phyloP scores from a whole-genome alignment of 202 grass and related monocot species.

The Zoysia matrella region DNA sequence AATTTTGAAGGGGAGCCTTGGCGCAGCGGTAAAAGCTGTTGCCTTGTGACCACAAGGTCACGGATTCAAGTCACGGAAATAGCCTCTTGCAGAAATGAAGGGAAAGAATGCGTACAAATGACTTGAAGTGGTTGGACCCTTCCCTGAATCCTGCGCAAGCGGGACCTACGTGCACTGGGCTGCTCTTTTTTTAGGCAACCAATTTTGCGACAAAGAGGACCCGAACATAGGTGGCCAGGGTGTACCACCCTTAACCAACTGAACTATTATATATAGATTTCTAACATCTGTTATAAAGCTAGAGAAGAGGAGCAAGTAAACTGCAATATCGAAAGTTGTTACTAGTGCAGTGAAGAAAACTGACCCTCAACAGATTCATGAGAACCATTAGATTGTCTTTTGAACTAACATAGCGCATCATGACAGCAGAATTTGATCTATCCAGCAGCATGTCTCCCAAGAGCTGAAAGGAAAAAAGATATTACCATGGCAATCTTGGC shows the following conservation, averaged over 20 bases:
- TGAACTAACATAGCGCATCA: too few relatives aligned
- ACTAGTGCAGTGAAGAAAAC: conserved; percentile 19
- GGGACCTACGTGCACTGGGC: too few relatives aligned
- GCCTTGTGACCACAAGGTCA: too few relatives aligned
- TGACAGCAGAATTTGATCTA: too few relatives aligned
- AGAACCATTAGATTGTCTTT: conserved; percentile 93
- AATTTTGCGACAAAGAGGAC: neutral
- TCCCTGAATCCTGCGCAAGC: too few relatives aligned
- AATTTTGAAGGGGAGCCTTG: neutral
- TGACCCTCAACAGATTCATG: conserved; percentile 97
- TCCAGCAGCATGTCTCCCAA: conserved; percentile 82
- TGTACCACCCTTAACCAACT: neutral
- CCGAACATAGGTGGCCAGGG: neutral
- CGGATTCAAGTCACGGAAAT: too few relatives aligned
- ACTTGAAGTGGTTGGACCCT: too few relatives aligned
- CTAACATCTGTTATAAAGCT: neutral
- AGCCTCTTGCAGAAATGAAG: too few relatives aligned
- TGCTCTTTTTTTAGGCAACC: neutral
- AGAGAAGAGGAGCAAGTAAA: neutral
- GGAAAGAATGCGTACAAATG: too few relatives aligned
- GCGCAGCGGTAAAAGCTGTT: too few relatives aligned
- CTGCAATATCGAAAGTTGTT: neutral
- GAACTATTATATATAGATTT: neutral
- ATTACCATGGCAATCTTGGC: conserved; percentile 35
- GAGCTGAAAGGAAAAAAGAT: conserved; percentile 59